Evolutionary conservation across 169 alveolate species (phyloP).

Genomic region (Perkinsus chesapeaki): DNA sequence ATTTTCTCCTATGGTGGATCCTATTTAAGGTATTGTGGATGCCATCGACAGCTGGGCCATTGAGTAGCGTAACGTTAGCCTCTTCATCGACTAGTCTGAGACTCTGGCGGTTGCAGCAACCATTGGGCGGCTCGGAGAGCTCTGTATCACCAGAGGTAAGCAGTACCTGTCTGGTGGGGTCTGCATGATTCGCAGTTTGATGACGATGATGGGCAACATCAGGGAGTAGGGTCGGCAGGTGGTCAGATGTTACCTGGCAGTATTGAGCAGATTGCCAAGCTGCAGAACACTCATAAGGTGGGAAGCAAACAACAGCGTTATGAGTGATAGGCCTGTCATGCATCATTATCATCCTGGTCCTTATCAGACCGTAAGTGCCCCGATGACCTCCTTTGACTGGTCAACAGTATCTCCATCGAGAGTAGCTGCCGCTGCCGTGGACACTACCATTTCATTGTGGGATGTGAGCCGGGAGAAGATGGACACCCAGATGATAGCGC

Average conservation of each 20-base stretch:
- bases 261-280: background rate
- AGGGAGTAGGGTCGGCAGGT: background rate
- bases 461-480: slow-evolving; percentile 64
- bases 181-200: background rate
- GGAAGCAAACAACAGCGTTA: background rate
- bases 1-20: background rate
- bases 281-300: background rate
- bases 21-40: background rate
- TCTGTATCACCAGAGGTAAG: background rate
- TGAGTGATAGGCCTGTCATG: too few species aligned
- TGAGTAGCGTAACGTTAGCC: background rate
- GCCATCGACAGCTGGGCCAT: background rate
- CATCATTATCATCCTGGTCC: too few species aligned
- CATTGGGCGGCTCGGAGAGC: background rate
- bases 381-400: slow-evolving; percentile 79
- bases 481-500: slow-evolving; percentile 76
- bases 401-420: slow-evolving; percentile 44
- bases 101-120: background rate
- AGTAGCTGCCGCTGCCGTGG: slow-evolving; percentile 36
- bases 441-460: slow-evolving; percentile 84
- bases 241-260: background rate
- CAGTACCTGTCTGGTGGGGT: background rate
- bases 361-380: slow-evolving; percentile 32
- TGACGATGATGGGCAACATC: background rate
- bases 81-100: background rate